phyloP scores from a whole-genome alignment of 2,329 filamentous ascomycete genomes.

The Colletotrichum sojae region DNA sequence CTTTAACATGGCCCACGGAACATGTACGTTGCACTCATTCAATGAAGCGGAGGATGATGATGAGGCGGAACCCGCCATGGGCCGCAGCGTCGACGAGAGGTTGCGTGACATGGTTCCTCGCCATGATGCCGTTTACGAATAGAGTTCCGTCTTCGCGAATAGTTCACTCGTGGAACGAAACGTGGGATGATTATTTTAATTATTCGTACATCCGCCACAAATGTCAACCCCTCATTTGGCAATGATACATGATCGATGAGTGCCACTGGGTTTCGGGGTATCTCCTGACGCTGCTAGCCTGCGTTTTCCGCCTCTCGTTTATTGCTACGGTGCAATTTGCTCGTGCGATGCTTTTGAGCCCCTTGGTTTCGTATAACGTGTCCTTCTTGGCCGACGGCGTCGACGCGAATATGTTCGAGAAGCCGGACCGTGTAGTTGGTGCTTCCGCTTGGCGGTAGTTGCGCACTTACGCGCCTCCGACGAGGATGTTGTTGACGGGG shows the following conservation, averaged over 20 bases:
- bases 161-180: not conserved
- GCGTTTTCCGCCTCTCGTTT: conserved; percentile 13
- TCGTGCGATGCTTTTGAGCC: conserved; percentile 28
- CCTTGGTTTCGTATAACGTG: conserved; percentile 34
- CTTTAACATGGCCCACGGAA: conserved; percentile 79
- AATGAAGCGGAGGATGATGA: conserved; percentile 79
- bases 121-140: not conserved
- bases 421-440: conserved; percentile 17
- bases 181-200: conserved; percentile 38
- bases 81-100: conserved; percentile 72
- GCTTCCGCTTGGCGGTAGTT: conserved; percentile 11
- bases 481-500: conserved; percentile 78
- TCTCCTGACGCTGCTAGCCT: conserved; percentile 26
- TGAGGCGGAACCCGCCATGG: conserved; percentile 73
- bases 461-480: conserved; percentile 71
- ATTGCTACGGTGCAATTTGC: conserved; percentile 25
- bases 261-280: conserved; percentile 37
- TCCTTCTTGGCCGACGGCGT: conserved; percentile 26
- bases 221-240: conserved; percentile 37
- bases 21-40: conserved; percentile 84
- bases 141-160: not conserved
- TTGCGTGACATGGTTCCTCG: conserved; percentile 56
- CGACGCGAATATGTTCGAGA: conserved; percentile 18
- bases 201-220: conserved; percentile 39
- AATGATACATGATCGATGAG: conserved; percentile 40